A percentile compares a stretch with the other conserved stretches of the same genome.
Conservation (phyloP, 306 rosid genomes). For the Arachis stenosperma region DNA sequence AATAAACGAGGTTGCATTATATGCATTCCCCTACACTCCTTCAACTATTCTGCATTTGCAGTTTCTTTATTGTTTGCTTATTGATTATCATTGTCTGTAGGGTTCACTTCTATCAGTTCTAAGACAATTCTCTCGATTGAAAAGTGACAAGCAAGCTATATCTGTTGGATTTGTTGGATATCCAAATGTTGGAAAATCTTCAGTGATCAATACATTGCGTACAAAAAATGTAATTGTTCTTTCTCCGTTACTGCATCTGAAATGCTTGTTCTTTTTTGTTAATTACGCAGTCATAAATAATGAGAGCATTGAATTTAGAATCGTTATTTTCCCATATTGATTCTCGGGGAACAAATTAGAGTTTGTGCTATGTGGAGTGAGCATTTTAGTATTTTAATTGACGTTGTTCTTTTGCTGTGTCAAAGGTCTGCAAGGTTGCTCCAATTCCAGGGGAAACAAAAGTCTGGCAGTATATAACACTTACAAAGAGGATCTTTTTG, state of each 20-base stretch:
- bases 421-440: conserved; percentile 96
- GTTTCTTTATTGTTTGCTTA: conserved; percentile 11
- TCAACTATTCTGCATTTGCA: not conserved
- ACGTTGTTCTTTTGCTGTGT: conserved; percentile 21
- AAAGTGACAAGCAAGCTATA: conserved; percentile 95
- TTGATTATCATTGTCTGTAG: conserved; percentile 42
- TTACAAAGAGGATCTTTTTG: conserved; percentile 90
- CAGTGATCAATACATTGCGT: conserved; percentile 85
- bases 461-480: conserved; percentile 97
- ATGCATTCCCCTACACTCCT: not conserved
- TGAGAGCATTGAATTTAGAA: not conserved
- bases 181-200: conserved; percentile 98
- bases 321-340: conserved; percentile 3
- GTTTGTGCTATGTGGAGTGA: not conserved
- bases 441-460: conserved; percentile 98
- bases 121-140: conserved; percentile 88
- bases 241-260: conserved; percentile 27
- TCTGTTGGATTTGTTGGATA: conserved; percentile 97
- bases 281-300: not conserved
- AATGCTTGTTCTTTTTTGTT: conserved; percentile 11
- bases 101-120: conserved; percentile 93
- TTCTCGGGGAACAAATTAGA: not conserved
- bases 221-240: conserved; percentile 73
- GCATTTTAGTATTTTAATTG: conserved; percentile 26
- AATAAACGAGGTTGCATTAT: conserved; percentile 13